Evolutionary conservation across 306 rosid species (phyloP).

Genomic region (Rosa multiflora): DNA sequence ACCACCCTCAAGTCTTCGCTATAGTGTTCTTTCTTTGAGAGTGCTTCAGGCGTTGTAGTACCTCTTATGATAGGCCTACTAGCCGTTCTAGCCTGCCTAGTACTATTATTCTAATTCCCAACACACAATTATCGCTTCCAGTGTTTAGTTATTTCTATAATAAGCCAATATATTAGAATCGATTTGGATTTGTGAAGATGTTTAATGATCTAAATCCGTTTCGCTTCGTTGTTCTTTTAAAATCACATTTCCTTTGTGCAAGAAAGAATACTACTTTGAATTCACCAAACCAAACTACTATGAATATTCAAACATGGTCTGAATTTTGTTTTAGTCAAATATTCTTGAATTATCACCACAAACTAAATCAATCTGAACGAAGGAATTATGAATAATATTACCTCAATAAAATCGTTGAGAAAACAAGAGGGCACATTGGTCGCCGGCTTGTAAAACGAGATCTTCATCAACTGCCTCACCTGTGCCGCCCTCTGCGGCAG

Average conservation of each 20-base stretch:
- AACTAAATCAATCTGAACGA: not conserved
- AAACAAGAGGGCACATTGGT: slow-evolving; percentile 57
- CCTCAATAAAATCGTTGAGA: slow-evolving; percentile 64
- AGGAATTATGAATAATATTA: slow-evolving; percentile 19
- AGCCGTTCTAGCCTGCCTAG: not conserved
- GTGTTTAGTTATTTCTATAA: not conserved
- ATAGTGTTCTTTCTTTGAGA: not conserved
- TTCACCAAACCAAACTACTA: not conserved
- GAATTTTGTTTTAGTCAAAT: not conserved
- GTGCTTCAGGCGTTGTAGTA: not conserved
- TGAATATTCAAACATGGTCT: not conserved
- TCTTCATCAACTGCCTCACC: slow-evolving; percentile 48
- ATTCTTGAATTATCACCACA: not conserved
- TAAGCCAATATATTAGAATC: not conserved
- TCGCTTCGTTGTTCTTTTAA: not conserved
- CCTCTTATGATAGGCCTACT: not conserved
- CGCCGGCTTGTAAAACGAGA: slow-evolving; percentile 58
- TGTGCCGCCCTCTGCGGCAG: slow-evolving; percentile 63
- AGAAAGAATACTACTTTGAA: not conserved
- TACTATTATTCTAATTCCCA: not conserved
- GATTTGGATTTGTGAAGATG: not conserved
- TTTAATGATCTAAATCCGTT: not conserved
- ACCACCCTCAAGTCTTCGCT: not conserved
- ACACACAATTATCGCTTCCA: not conserved
- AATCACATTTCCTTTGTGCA: not conserved